A percentile compares a stretch with the other conserved stretches of the same genome.
phyloP scores from a whole-genome alignment of 202 grass and related monocot genomes.

The Panicum virgatum region DNA sequence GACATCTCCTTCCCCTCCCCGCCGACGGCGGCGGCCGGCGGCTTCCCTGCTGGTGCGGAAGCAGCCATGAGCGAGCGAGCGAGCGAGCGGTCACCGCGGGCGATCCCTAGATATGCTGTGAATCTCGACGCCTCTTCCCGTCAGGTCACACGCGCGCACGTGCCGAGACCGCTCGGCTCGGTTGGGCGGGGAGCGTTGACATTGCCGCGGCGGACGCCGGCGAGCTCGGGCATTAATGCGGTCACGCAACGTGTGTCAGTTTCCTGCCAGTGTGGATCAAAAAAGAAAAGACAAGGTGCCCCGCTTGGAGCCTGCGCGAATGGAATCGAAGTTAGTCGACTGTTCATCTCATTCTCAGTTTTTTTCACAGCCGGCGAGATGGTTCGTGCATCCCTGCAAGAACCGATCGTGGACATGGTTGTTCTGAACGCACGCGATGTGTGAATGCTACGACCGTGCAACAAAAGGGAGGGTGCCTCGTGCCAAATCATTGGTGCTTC shows the following conservation, averaged over 20 bases:
- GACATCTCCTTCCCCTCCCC: constrained; percentile 51
- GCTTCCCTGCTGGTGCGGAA: constrained; percentile 32
- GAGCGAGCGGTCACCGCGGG: neutral
- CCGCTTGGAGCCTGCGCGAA: neutral
- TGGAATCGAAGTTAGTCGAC: neutral
- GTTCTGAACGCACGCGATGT: neutral
- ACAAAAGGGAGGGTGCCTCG: too few relatives aligned
- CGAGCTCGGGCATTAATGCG: neutral
- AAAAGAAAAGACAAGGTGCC: neutral
- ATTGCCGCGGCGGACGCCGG: neutral
- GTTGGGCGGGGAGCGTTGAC: neutral
- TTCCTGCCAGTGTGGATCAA: neutral
- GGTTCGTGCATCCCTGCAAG: neutral
- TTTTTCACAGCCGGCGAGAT: neutral
- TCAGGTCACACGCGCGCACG: neutral
- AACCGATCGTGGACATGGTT: neutral
- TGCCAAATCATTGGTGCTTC: neutral
- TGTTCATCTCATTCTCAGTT: neutral
- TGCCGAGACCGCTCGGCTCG: neutral
- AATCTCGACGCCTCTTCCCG: neutral
- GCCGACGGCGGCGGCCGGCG: neutral
- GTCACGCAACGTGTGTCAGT: neutral
- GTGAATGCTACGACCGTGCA: neutral
- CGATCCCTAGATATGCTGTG: neutral
- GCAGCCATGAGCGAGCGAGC: neutral